phyloP scores from a whole-genome alignment of 495 filamentous ascomycete genomes.

The Pseudomonodictys pantanalensis region DNA sequence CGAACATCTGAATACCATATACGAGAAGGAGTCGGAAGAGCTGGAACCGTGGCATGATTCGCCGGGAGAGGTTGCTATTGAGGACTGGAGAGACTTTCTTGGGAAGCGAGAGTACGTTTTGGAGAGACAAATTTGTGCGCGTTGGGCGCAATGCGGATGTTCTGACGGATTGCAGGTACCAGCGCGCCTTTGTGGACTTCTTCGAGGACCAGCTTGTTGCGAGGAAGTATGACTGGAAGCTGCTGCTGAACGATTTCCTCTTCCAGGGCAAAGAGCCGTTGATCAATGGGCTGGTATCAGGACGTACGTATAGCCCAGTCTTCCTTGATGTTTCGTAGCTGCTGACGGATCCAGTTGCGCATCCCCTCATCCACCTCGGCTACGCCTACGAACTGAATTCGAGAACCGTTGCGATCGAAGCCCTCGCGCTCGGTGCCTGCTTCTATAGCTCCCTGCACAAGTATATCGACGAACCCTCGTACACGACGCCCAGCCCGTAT shows the following conservation, averaged over 20 bases:
- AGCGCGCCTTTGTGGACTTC: conserved; percentile 86
- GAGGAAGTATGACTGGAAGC: conserved; percentile 79
- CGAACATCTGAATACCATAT: conserved; percentile 70
- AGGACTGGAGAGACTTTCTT: conserved; percentile 84
- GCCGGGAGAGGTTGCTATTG: conserved; percentile 72
- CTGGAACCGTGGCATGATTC: conserved; percentile 83
- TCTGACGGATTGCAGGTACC: conserved; percentile 54
- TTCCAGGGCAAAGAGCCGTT: conserved; percentile 73
- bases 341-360: conserved; percentile 61
- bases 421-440: conserved; percentile 65
- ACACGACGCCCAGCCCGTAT: conserved; percentile 49
- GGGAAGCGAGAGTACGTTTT: conserved; percentile 59
- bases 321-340: not conserved
- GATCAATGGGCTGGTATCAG: conserved; percentile 70
- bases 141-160: not conserved
- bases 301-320: conserved; percentile 60
- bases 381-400: conserved; percentile 82
- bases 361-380: conserved; percentile 83
- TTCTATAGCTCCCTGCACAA: conserved; percentile 74
- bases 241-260: conserved; percentile 70
- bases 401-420: conserved; percentile 80
- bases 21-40: conserved; percentile 66
- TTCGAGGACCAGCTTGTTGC: conserved; percentile 83
- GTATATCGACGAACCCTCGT: conserved; percentile 69
- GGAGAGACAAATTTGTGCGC: no score